Percentiles rank a stretch among this genome's conserved stretches.
Evolutionary conservation across 305 asterid species (phyloP).

Genomic region (Rubia tinctorum): DNA sequence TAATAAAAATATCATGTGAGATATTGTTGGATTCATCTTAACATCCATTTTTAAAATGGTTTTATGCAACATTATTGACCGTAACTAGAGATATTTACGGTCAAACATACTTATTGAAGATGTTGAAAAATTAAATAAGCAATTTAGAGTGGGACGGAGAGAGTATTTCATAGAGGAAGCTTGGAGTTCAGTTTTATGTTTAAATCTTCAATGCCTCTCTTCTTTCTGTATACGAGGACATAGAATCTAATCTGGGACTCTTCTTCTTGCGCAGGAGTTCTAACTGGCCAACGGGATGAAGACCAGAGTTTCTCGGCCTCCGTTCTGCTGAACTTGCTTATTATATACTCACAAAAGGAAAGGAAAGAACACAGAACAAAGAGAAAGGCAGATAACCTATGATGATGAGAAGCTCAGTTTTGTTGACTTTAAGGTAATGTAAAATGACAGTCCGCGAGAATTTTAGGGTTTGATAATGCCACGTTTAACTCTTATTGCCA

Average conservation of each 20-base stretch:
- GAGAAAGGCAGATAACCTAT: not conserved
- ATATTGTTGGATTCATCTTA: no score
- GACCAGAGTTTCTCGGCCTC: constrained; percentile 1
- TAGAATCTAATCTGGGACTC: not conserved
- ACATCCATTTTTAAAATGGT: no score
- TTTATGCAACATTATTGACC: no score
- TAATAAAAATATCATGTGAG: no score
- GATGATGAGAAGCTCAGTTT: not conserved
- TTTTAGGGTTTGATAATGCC: not conserved
- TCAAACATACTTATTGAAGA: no score
- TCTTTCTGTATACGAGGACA: not conserved
- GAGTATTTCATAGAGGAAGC: not conserved
- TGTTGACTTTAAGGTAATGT: not conserved
- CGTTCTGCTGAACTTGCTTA: not conserved
- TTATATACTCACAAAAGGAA: no score
- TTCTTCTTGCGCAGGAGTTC: constrained; percentile 6
- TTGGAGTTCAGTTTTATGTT: no score
- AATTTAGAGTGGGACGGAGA: no score
- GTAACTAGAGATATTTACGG: no score
- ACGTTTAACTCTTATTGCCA: no score
- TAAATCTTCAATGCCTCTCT: not conserved
- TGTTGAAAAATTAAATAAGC: no score
- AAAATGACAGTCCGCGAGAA: not conserved
- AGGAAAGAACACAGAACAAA: not conserved
- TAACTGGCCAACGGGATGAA: not conserved